Conservation (phyloP, 495 filamentous ascomycete genomes). For the Choiromyces venosus region DNA sequence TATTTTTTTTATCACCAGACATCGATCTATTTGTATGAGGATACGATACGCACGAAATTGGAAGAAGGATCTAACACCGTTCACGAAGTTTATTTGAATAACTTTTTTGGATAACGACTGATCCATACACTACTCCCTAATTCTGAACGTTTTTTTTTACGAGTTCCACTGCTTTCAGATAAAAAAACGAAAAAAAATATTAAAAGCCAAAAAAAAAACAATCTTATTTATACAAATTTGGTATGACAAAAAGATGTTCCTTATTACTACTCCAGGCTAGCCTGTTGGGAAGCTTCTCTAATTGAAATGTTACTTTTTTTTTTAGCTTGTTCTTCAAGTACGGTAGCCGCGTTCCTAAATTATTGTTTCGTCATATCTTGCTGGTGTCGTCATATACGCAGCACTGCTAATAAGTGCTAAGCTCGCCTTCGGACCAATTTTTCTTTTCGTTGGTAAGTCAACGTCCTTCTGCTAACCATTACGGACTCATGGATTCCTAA, state of each 20-base stretch:
- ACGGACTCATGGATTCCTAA: background rate
- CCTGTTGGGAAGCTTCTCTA: slow-evolving; percentile 13
- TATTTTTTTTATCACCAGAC: slow-evolving; percentile 18
- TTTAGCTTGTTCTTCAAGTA: slow-evolving; percentile 17
- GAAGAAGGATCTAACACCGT: slow-evolving; percentile 26
- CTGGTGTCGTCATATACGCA: background rate
- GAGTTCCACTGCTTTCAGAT: slow-evolving; percentile 10
- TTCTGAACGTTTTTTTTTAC: slow-evolving; percentile 14
- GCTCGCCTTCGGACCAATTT: background rate
- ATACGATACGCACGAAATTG: slow-evolving; percentile 11
- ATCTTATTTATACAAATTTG: slow-evolving; percentile 15
- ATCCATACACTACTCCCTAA: slow-evolving; percentile 13
- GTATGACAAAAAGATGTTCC: slow-evolving; percentile 21
- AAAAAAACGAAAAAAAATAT: slow-evolving; percentile 9
- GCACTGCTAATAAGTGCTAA: slow-evolving; percentile 13
- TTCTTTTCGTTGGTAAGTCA: background rate
- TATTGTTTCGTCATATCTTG: background rate
- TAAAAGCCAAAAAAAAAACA: slow-evolving; percentile 8
- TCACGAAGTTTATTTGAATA: slow-evolving; percentile 28
- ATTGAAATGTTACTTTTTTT: slow-evolving; percentile 6
- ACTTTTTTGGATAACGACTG: slow-evolving; percentile 30
- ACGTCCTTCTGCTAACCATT: background rate
- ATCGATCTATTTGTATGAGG: slow-evolving; percentile 23
- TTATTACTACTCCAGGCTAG: background rate
- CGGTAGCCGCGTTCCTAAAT: background rate